These are phyloP conservation scores for Plantago ovata DNA, from an alignment of 257 asterid species.

Conservation along the genomic window DNA sequence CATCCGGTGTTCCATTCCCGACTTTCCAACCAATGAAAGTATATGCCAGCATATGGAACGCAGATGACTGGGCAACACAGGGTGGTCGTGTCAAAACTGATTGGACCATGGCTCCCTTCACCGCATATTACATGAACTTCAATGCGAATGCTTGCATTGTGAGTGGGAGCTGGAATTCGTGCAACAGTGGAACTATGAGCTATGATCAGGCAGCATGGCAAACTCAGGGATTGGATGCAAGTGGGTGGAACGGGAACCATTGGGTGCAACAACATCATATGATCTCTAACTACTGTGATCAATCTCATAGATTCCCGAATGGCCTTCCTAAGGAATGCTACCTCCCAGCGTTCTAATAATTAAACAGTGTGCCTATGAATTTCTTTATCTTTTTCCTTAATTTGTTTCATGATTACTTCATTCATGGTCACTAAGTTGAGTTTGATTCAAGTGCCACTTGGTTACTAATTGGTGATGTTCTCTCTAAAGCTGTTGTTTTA, in stretches of 20 bases:
- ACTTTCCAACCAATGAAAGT: too few relatives aligned
- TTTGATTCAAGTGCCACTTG: too few relatives aligned
- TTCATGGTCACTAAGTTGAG: too few relatives aligned
- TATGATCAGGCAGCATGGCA: constrained; percentile 46
- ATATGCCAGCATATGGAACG: too few relatives aligned
- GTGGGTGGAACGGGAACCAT: constrained; percentile 31
- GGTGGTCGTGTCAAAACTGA: too few relatives aligned
- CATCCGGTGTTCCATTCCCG: constrained; percentile 39
- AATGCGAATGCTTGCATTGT: constrained; percentile 26
- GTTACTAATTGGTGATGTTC: too few relatives aligned
- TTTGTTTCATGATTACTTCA: too few relatives aligned
- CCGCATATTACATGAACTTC: constrained; percentile 27
- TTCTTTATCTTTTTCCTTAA: too few relatives aligned
- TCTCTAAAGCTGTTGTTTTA: too few relatives aligned
- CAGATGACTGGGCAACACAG: too few relatives aligned
- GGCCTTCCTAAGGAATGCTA: constrained; percentile 43
- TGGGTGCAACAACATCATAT: constrained; percentile 29
- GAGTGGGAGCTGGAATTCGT: constrained; percentile 11
- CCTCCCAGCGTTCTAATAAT: constrained; percentile 35
- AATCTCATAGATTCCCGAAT: constrained; percentile 32
- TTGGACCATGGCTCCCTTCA: too few relatives aligned
- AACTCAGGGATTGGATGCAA: constrained; percentile 41
- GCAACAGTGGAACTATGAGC: neutral
- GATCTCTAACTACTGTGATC: constrained; percentile 30
- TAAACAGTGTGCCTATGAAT: too few relatives aligned